Evolutionary conservation across 441 rosid species (phyloP).

Genomic region (Gossypium lobatum): DNA sequence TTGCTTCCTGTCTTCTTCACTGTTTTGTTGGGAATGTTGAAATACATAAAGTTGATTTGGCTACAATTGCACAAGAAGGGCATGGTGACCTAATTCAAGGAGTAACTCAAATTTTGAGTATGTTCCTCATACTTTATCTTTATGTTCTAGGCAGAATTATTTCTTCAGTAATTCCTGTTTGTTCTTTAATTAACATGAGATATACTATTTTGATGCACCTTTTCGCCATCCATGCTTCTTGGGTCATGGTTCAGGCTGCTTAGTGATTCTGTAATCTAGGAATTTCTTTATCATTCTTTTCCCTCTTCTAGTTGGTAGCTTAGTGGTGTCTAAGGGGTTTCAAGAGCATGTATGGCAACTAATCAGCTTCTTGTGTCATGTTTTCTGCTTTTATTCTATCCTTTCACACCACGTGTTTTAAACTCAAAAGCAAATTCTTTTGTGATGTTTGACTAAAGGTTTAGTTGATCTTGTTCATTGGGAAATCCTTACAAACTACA

Average conservation of each 20-base stretch:
- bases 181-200: background rate
- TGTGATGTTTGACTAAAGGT: background rate
- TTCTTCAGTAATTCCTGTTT: background rate
- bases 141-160: background rate
- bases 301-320: background rate
- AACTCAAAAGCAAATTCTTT: background rate
- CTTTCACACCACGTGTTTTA: background rate
- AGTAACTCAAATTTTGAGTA: conserved; percentile 76
- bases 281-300: background rate
- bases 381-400: background rate
- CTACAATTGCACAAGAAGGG: conserved; percentile 90
- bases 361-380: background rate
- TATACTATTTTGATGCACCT: background rate
- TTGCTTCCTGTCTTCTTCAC: conserved; percentile 88
- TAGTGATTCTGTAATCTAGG: background rate
- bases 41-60: conserved; percentile 87
- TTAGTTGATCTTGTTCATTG: background rate
- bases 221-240: background rate
- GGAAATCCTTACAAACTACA: conserved; percentile 20
- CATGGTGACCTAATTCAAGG: conserved; percentile 87
- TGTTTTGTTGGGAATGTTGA: conserved; percentile 77
- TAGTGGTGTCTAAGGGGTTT: background rate
- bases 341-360: background rate
- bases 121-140: conserved; percentile 20
- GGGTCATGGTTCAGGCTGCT: background rate